A percentile compares a stretch with the other conserved stretches of the same genome.
phyloP scores from a whole-genome alignment of 352 stramenopile species.

The Phytophthora hibernalis region DNA sequence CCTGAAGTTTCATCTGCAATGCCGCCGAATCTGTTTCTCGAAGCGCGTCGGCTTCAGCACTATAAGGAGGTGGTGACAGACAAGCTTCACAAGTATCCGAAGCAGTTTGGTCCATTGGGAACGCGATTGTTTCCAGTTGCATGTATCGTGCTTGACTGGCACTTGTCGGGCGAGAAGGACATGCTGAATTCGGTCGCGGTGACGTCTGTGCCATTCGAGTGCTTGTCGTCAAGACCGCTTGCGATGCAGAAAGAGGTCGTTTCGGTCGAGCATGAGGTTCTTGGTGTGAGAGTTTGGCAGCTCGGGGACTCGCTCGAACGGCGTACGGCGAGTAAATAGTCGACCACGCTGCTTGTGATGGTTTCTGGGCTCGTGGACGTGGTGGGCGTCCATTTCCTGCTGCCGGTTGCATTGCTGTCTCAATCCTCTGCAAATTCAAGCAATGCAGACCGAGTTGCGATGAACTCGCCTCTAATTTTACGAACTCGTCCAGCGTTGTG shows the following conservation, averaged over 20 bases:
- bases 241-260: constrained; percentile 50
- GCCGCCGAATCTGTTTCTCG: constrained; percentile 29
- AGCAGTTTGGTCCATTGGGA: constrained; percentile 27
- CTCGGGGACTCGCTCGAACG: constrained; percentile 42
- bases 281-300: constrained; percentile 31
- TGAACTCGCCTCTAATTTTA: constrained; percentile 29
- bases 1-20: constrained; percentile 52
- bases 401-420: constrained; percentile 1
- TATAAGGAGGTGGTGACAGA: constrained; percentile 15
- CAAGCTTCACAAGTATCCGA: constrained; percentile 18
- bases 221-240: constrained; percentile 30
- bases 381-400: constrained; percentile 25
- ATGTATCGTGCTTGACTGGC: constrained; percentile 45
- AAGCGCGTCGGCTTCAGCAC: constrained; percentile 4
- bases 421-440: constrained; percentile 15
- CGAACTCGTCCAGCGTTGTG: neutral
- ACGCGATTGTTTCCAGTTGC: constrained; percentile 37
- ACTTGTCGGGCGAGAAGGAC: constrained; percentile 48
- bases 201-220: constrained; percentile 24
- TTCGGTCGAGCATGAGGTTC: constrained; percentile 28
- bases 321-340: constrained; percentile 33
- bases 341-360: constrained; percentile 23
- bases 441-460: neutral
- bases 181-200: constrained; percentile 21
- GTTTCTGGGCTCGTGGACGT: constrained; percentile 31